Percentiles rank a stretch among this genome's conserved stretches.
Evolutionary conservation across 345 rosid genomes (phyloP).

Genomic region (Melaleuca quinquenervia): DNA sequence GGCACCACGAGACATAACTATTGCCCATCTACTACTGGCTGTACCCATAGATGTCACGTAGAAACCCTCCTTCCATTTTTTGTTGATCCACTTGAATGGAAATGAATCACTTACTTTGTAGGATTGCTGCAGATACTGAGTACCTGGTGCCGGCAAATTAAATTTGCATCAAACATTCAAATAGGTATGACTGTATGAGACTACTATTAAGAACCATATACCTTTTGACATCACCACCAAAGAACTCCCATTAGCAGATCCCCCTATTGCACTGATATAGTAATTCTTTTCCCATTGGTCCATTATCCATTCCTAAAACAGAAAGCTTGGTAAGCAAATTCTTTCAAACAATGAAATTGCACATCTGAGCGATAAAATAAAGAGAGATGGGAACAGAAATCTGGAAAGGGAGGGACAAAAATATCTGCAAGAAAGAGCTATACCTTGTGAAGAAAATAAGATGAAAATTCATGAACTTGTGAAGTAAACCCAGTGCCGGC

Average conservation of each 20-base stretch:
- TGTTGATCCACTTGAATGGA: slow-evolving; percentile 95
- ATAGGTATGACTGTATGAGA: neutral
- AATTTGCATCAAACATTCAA: neutral
- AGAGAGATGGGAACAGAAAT: neutral
- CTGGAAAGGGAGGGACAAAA: neutral
- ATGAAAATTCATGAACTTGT: slow-evolving; percentile 44
- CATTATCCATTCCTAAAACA: slow-evolving; percentile 92
- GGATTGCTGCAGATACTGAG: slow-evolving; percentile 76
- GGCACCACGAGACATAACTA: slow-evolving; percentile 95
- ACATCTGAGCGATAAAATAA: neutral
- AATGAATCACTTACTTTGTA: slow-evolving; percentile 91
- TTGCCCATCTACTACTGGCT: slow-evolving; percentile 85
- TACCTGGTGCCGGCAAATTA: slow-evolving; percentile 34
- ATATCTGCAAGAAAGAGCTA: neutral
- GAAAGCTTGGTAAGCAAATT: neutral
- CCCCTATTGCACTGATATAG: slow-evolving; percentile 83
- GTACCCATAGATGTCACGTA: slow-evolving; percentile 91
- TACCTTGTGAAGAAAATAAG: slow-evolving; percentile 41
- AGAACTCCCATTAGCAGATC: slow-evolving; percentile 76
- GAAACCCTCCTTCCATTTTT: slow-evolving; percentile 96
- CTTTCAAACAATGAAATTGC: neutral
- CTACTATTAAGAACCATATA: slow-evolving; percentile 1
- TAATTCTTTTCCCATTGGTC: slow-evolving; percentile 96
- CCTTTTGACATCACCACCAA: slow-evolving; percentile 98
- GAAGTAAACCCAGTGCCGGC: slow-evolving; percentile 39